phyloP scores from a whole-genome alignment of 108 stramenopile species.

The Nannochloropsis salina region DNA sequence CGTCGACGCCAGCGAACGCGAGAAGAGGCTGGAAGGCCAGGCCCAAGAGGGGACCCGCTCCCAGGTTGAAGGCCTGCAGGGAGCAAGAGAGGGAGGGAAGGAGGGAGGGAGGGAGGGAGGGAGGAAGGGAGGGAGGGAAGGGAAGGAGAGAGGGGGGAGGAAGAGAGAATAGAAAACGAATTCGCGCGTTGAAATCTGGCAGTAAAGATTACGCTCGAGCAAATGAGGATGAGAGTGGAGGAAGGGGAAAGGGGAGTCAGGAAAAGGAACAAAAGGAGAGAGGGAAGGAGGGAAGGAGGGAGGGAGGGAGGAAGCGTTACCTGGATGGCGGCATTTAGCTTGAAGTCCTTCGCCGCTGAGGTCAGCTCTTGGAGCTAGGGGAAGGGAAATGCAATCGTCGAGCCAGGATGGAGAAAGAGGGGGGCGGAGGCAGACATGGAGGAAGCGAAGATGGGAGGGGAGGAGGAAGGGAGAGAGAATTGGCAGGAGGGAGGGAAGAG shows the following conservation, averaged over 20 bases:
- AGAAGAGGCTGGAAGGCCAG: background rate
- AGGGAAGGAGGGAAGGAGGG: background rate
- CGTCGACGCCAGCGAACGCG: background rate
- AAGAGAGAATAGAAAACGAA: too few relatives aligned
- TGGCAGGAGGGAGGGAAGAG: background rate
- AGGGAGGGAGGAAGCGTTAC: background rate
- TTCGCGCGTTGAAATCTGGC: too few relatives aligned
- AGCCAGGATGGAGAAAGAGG: background rate
- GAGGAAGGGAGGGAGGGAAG: background rate
- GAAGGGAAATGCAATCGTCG: background rate
- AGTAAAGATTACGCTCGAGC: background rate
- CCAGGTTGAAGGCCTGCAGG: background rate
- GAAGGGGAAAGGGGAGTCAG: background rate
- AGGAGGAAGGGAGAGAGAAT: background rate
- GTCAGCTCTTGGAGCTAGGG: background rate
- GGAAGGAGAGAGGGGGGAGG: background rate
- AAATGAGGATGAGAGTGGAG: background rate
- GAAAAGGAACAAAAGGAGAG: background rate
- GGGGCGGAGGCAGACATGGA: background rate
- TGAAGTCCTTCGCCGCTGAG: constrained; percentile 9
- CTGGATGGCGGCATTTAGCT: background rate
- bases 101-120: background rate
- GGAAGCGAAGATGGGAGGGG: background rate
- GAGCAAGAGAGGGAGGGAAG: background rate
- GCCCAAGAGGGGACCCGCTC: background rate